Evolutionary conservation across 2,329 filamentous ascomycete genomes (phyloP), one percentile per base, ranked within the genome.

Genomic region (Dactylellina haptotyla): DNA sequence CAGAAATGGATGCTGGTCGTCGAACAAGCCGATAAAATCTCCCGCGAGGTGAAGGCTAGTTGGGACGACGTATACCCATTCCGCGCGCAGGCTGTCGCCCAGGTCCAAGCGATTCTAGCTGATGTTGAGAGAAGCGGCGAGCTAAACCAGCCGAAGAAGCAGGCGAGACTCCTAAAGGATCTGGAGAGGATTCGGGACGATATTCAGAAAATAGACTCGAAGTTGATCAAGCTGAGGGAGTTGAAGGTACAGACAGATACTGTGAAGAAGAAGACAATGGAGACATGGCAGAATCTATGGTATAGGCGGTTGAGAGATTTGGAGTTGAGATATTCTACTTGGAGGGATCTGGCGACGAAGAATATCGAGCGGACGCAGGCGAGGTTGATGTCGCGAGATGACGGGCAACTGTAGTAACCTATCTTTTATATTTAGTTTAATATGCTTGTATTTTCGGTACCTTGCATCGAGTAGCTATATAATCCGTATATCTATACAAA

Each of bases 301-400:
- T 39, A 34, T 37, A 20, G 2, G 5, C 30, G 30, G 18, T 1
- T 34, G 9, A 34, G 30, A 2, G 67, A 72, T 39, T 25, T 72
- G n/a, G 10, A 16, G 4, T 0, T 37, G 10, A 58, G 67, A 9
- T 72, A 23, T 34, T 14, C 23, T 0, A 20, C 28, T 10, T 72
- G 59, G 67, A 54, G 6, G 37, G 14, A 39, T 28, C 26, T 72
- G 53, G 59, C 67, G 2, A 9, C 25, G 18, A 6, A 23, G 14
- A 72, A 72, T 34, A 65, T 72, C 18, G 43, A 37, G 4, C 39
- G 16, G 50, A 39, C 14, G 53, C 14, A 46, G 5, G 16, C n/a
- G 18, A 58, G 37, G 20, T 10, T 51, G 18, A 9, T n/a, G 18
- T 10, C 16, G n/a, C 16, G 23, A 6, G 32, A 34, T 6, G 32